Evolutionary conservation across 2,329 filamentous ascomycete genomes (phyloP), one percentile per base, ranked within the genome.

Genomic region (Ophioceras dolichostomum): DNA sequence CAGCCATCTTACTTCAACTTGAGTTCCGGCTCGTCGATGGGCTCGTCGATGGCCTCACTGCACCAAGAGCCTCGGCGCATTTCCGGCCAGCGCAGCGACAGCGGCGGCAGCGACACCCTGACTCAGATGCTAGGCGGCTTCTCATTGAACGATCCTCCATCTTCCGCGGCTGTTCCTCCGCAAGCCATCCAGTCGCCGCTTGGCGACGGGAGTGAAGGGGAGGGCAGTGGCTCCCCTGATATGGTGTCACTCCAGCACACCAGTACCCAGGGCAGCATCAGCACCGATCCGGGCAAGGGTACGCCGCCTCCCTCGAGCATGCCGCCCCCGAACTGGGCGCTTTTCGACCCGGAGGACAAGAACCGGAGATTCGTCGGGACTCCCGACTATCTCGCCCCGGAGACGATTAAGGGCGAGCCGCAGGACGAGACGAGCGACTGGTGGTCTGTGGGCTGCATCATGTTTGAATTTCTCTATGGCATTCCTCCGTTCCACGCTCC

Each of bases 401-500:
- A 98, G 55, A 98, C 93, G 0, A 94, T 98, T 53, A 88, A 86
- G 46, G 91, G 93, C 35, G 79, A 87, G 46, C 87, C 89, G 2
- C 91, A 98, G 57, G 91, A 98, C 52, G 89, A 96, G 57, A 91
- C 89, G 47, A 96, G 91, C 54, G 91, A 98, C 76, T 98, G 91
- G 91, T 98, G 91, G 91, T 96, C 91, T 17, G 71, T 98, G n/a
- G 91, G 91, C 1, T 98, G 93, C 56, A 96, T 98, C 48, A 65
- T 96, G 58, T 98, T 95, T 50, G 91, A 98, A 52, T 95, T 94
- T 47, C 64, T 98, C 3, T 96, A 85, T 52, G 91, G 91, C 1
- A 81, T 85, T 40, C 91, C 91, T 1, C 91, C 91, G 1, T 98
- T 98, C 58, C 87, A 96, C 55, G 91, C 86, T 1, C 67, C 71